phyloP scores from a whole-genome alignment of 768 basidiomycete species.

The Mycena pura region DNA sequence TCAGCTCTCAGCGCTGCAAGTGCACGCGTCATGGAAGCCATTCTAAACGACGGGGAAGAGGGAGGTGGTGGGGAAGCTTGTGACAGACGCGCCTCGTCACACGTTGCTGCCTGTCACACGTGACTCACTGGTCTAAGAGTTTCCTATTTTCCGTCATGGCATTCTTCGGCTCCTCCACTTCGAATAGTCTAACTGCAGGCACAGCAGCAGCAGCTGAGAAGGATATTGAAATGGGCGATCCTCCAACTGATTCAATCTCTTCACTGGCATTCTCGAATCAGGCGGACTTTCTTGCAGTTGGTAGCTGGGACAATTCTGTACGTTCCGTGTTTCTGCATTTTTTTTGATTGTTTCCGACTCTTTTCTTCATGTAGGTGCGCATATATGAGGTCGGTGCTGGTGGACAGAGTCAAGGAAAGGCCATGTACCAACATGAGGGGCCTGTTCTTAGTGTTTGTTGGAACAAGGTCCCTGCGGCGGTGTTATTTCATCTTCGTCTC shows the following conservation, averaged over 20 bases:
- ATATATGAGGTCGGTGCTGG: conserved; percentile 87
- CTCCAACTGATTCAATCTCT: conserved; percentile 88
- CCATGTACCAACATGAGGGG: conserved; percentile 89
- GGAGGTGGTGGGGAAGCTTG: not conserved
- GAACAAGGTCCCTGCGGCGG: conserved; percentile 73
- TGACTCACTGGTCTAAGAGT: too few relatives aligned
- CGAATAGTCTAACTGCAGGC: conserved; percentile 37
- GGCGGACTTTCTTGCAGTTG: conserved; percentile 90
- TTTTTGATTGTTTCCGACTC: conserved; percentile 18
- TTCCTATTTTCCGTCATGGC: conserved; percentile 42
- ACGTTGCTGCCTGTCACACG: too few relatives aligned
- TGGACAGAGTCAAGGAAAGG: conserved; percentile 87
- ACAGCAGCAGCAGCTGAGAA: conserved; percentile 61
- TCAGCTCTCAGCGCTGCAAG: conserved; percentile 6
- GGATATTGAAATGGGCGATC: conserved; percentile 82
- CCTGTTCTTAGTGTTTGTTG: conserved; percentile 90
- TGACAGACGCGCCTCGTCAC: too few relatives aligned
- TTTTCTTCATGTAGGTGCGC: conserved; percentile 68
- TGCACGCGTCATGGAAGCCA: not conserved
- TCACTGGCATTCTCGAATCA: conserved; percentile 83
- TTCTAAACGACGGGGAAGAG: not conserved
- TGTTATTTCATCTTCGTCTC: not conserved
- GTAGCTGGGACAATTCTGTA: conserved; percentile 94
- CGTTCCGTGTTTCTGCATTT: conserved; percentile 28
- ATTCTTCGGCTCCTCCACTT: conserved; percentile 44